phyloP scores from a whole-genome alignment of 179 eudicot species.

The Gypsophila paniculata region DNA sequence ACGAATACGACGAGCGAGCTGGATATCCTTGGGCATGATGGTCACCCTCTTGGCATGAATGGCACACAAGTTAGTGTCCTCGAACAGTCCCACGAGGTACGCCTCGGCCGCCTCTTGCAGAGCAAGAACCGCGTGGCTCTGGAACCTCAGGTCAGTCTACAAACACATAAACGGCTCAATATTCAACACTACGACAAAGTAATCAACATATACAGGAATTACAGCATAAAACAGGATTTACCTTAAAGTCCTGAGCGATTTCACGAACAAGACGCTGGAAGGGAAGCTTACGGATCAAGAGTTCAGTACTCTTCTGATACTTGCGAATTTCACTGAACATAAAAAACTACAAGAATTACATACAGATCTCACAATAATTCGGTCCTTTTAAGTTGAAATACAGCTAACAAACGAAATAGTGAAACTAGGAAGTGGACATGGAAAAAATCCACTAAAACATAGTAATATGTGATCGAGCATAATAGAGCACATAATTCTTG shows the following conservation, averaged over 20 bases:
- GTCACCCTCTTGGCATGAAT: conserved; percentile 32
- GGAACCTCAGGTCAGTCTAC: conserved; percentile 33
- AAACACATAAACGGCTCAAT: neutral
- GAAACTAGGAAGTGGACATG: too few relatives aligned
- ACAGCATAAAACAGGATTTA: neutral
- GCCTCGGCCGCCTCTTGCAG: conserved; percentile 33
- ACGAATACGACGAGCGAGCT: conserved; percentile 32
- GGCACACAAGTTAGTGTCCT: conserved; percentile 30
- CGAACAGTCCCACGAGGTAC: conserved; percentile 28
- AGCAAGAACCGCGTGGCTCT: conserved; percentile 31
- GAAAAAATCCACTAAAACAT: too few relatives aligned
- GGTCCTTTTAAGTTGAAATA: too few relatives aligned
- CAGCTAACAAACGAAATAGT: too few relatives aligned
- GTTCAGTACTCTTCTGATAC: conserved; percentile 31
- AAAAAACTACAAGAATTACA: too few relatives aligned
- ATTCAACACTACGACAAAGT: neutral
- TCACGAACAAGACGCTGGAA: conserved; percentile 33
- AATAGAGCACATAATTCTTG: too few relatives aligned
- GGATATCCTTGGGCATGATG: conserved; percentile 32
- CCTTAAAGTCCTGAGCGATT: conserved; percentile 32
- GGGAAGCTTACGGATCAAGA: conserved; percentile 29
- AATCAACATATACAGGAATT: neutral
- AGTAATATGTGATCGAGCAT: too few relatives aligned
- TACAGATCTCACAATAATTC: too few relatives aligned
- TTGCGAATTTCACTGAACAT: conserved; percentile 27